phyloP scores from a whole-genome alignment of 2,329 filamentous ascomycete genomes.

The Aurifilum marmelostoma region DNA sequence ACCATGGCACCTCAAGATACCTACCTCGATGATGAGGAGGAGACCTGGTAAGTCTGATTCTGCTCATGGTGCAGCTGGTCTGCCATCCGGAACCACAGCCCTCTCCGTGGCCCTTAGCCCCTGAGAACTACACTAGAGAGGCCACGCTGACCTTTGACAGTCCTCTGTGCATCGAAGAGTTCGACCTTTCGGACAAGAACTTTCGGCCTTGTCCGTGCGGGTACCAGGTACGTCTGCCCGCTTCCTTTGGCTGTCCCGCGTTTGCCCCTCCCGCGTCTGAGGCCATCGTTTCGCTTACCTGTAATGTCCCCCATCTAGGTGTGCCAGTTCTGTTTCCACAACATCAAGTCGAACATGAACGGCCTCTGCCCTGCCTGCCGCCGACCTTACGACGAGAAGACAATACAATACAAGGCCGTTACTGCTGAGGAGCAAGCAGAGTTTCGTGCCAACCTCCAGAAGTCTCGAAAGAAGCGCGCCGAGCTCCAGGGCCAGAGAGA shows the following conservation, averaged over 20 bases:
- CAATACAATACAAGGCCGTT: constrained; percentile 94
- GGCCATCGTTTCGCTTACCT: constrained; percentile 28
- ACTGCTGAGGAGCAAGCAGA: constrained; percentile 88
- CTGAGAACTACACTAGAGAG: constrained; percentile 33
- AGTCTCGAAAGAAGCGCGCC: constrained; percentile 91
- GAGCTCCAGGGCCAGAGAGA: constrained; percentile 87
- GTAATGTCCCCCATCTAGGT: constrained; percentile 61
- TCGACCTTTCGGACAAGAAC: constrained; percentile 95
- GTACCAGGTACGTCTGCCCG: constrained; percentile 75
- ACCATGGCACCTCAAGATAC: constrained; percentile 70
- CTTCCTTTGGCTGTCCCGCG: background rate
- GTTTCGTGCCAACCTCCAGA: constrained; percentile 77
- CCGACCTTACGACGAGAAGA: constrained; percentile 93
- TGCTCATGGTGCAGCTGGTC: constrained; percentile 29
- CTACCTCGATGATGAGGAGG: constrained; percentile 73
- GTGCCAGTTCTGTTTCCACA: constrained; percentile 99
- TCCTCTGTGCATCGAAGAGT: constrained; percentile 97
- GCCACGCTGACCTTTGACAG: constrained; percentile 51
- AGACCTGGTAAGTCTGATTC: constrained; percentile 60
- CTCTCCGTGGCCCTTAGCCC: constrained; percentile 22
- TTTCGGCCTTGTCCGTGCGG: constrained; percentile 97
- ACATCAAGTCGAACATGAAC: constrained; percentile 98
- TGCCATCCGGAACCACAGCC: constrained; percentile 23
- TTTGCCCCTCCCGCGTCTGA: constrained; percentile 23
- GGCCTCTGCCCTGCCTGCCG: constrained; percentile 96